A percentile compares a stretch with the other conserved stretches of the same genome.
phyloP scores from a whole-genome alignment of 352 stramenopile species.

The Phytophthora melonis region DNA sequence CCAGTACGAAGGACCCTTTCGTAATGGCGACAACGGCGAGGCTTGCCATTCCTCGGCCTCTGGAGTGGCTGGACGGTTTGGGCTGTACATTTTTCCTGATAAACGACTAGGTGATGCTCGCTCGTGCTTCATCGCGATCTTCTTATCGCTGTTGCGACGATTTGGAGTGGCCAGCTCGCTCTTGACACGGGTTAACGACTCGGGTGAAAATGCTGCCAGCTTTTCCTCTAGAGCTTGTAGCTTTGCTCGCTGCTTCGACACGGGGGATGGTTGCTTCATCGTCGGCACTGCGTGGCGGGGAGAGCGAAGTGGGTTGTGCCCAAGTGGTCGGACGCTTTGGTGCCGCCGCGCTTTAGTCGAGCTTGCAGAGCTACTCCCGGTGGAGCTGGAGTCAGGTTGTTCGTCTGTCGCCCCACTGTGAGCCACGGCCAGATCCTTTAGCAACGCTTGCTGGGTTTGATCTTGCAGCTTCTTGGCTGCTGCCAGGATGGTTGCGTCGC shows the following conservation, averaged over 20 bases:
- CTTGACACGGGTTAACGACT: conserved; percentile 55
- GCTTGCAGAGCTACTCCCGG: conserved; percentile 24
- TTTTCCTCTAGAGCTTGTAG: conserved; percentile 64
- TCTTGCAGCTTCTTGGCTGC: conserved; percentile 59
- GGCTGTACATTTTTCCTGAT: not conserved
- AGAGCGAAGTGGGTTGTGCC: conserved; percentile 12
- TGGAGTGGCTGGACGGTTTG: not conserved
- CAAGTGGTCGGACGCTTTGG: conserved; percentile 7
- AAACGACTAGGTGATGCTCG: not conserved
- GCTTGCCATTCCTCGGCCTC: conserved; percentile 34
- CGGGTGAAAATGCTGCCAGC: conserved; percentile 58
- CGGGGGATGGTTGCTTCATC: conserved; percentile 43
- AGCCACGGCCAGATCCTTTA: conserved; percentile 29
- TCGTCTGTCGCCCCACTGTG: conserved; percentile 15
- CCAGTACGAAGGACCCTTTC: conserved; percentile 59
- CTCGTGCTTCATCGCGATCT: not conserved
- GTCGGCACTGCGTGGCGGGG: not conserved
- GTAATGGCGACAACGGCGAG: conserved; percentile 59
- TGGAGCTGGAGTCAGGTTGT: conserved; percentile 15
- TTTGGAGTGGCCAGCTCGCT: conserved; percentile 22
- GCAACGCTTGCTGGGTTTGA: conserved; percentile 45
- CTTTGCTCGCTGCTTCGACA: conserved; percentile 63
- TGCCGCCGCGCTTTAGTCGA: conserved; percentile 10
- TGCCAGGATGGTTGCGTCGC: conserved; percentile 47
- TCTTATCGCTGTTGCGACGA: conserved; percentile 1